These are phyloP conservation scores for Trametes coccinea DNA, from an alignment of 768 basidiomycete genomes.

Conservation along the genomic window DNA sequence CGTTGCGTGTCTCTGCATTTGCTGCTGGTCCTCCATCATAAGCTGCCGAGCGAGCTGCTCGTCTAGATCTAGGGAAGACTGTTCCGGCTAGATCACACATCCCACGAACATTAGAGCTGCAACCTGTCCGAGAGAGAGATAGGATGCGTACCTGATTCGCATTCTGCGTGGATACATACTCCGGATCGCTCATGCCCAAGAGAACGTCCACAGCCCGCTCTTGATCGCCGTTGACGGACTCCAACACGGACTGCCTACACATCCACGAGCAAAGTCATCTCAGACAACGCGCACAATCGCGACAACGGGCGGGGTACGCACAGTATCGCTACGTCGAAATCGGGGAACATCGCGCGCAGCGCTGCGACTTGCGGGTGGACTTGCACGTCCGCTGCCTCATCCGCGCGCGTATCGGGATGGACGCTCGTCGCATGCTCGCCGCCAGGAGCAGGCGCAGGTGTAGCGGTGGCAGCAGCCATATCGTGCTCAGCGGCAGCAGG, in stretches of 20 bases:
- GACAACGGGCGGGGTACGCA: slow-evolving; percentile 34
- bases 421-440: neutral
- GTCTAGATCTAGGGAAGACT: slow-evolving; percentile 59
- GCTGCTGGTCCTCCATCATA: slow-evolving; percentile 52
- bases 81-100: neutral
- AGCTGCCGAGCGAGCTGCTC: slow-evolving; percentile 77
- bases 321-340: slow-evolving; percentile 76
- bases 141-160: slow-evolving; percentile 31
- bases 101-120: neutral
- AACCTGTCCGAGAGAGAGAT: neutral
- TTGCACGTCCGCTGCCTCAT: slow-evolving; percentile 5
- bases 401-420: neutral
- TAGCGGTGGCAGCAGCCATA: neutral
- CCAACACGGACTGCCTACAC: slow-evolving; percentile 64
- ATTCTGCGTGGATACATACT: slow-evolving; percentile 49
- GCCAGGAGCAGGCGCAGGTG: neutral
- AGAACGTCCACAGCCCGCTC: slow-evolving; percentile 76
- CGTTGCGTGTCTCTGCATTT: slow-evolving; percentile 17
- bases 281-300: neutral
- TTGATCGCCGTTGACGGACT: slow-evolving; percentile 69
- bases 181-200: slow-evolving; percentile 85
- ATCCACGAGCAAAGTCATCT: neutral
- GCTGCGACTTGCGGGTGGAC: slow-evolving; percentile 51
- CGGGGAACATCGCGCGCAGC: slow-evolving; percentile 73
- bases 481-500: neutral